Evolutionary conservation across 768 basidiomycete species (phyloP).

Genomic region (Macrolepiota albuminosa): DNA sequence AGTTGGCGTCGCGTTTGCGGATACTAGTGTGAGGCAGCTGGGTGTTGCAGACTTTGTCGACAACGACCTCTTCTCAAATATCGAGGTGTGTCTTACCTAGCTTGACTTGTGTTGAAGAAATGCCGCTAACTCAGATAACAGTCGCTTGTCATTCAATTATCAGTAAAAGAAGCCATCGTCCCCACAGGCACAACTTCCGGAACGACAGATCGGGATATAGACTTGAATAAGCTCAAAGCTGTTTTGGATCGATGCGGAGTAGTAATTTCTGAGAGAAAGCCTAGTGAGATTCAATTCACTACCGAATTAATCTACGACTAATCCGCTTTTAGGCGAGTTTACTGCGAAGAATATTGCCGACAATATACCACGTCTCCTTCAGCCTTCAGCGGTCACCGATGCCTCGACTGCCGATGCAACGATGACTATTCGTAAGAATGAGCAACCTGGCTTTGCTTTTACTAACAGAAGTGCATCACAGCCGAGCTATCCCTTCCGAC

Average conservation of each 20-base stretch:
- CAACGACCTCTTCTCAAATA: constrained; percentile 93
- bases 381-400: constrained; percentile 31
- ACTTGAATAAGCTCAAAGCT: constrained; percentile 79
- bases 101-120: background rate
- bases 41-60: constrained; percentile 92
- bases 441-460: background rate
- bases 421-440: constrained; percentile 49
- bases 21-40: constrained; percentile 78
- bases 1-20: constrained; percentile 88
- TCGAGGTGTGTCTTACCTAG: constrained; percentile 57
- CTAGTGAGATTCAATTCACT: constrained; percentile 45
- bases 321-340: constrained; percentile 66
- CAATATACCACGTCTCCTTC: constrained; percentile 70
- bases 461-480: constrained; percentile 22
- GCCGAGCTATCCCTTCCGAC: constrained; percentile 73
- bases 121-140: constrained; percentile 24
- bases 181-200: constrained; percentile 69
- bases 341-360: constrained; percentile 72
- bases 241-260: constrained; percentile 89
- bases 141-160: constrained; percentile 94
- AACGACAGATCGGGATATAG: constrained; percentile 77
- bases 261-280: constrained; percentile 85
- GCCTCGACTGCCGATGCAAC: constrained; percentile 45
- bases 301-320: too few relatives aligned
- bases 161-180: constrained; percentile 93